Percentiles rank a stretch among this genome's conserved stretches.
These are phyloP conservation scores for Pezicula neosporulosa DNA, from an alignment of 2,329 filamentous ascomycete species.

Conservation along the genomic window DNA sequence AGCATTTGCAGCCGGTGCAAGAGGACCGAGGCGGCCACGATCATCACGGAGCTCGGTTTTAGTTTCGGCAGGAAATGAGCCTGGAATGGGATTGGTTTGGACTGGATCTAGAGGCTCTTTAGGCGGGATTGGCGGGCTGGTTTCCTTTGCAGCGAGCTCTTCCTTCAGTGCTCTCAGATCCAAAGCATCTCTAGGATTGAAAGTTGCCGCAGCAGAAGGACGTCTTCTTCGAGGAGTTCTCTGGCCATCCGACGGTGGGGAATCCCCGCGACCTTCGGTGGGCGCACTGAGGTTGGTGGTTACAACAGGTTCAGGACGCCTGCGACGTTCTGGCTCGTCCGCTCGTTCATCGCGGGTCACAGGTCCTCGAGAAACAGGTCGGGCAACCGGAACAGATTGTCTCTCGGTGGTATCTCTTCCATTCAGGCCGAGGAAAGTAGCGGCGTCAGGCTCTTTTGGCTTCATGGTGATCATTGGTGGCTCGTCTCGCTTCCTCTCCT, in stretches of 20 bases:
- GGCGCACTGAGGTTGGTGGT: conserved; percentile 5
- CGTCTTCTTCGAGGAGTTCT: conserved; percentile 11
- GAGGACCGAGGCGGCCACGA: conserved; percentile 15
- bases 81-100: conserved; percentile 9
- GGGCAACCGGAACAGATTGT: conserved; percentile 44
- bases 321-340: conserved; percentile 10
- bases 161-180: conserved; percentile 29
- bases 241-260: conserved; percentile 20
- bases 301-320: conserved; percentile 11
- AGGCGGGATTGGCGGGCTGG: conserved; percentile 7
- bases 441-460: too few species aligned
- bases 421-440: not conserved
- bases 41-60: conserved; percentile 20
- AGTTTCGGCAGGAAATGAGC: conserved; percentile 20
- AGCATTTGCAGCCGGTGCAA: conserved; percentile 4
- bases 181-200: conserved; percentile 30
- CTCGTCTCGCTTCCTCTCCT: too few species aligned
- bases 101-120: conserved; percentile 15
- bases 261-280: conserved; percentile 18
- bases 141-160: conserved; percentile 22
- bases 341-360: conserved; percentile 7
- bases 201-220: conserved; percentile 19
- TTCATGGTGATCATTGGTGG: too few species aligned
- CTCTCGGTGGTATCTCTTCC: conserved; percentile 20
- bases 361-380: conserved; percentile 28